Base-by-base conservation (phyloP, 2,329 filamentous ascomycete species). In the Chrysosporium queenslandicum region DNA sequence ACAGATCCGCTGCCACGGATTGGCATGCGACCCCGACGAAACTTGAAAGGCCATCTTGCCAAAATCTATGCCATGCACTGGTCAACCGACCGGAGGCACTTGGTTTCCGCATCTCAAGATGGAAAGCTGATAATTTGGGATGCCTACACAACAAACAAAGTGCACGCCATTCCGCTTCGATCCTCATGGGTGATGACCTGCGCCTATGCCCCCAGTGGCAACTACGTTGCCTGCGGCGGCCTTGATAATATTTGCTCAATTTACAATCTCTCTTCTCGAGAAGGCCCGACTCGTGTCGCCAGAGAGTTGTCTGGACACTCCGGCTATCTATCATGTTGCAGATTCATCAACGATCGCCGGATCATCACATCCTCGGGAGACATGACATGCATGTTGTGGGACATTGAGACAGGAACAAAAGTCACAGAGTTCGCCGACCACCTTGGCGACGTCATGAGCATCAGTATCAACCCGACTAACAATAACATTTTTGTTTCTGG, bases 61-160 rank as follows among this genome's bases (percentile, higher is more conserved):
- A 98, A 98, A 77, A 98, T 98, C 65, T 98, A 98, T 72, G 92
- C 92, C 64, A 98, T 98, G 92, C 92, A 98, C 77, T 98, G 92
- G 92, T 97, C 92, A 30, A 98, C 92, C 59, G 92, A 98, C 74
- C 83, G 92, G 67, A 84, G 92, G 71, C 92, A 97, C 73, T 82
- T 97, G 56, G 92, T 98, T 49, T 97, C 92, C 11, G 92, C 92
- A 58, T 98, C 92, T 62, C 92, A 98, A 73, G 92, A 98, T 66
- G 92, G 92, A 70, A 98, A 98, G 77, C 83, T 98, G 61, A 98
- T 98, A 72, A 97, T 98, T 68, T 98, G 92, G 92, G 92, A 98
- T 71, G 92, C 92, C 55, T 98, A 98, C 76, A 97, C 91, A 59
- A 97, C 92, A 58, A 97, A 98, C 79, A 98, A 98, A 73, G 92